phyloP scores from a whole-genome alignment of 768 basidiomycete species.

The Leccinum subgranulosum region DNA sequence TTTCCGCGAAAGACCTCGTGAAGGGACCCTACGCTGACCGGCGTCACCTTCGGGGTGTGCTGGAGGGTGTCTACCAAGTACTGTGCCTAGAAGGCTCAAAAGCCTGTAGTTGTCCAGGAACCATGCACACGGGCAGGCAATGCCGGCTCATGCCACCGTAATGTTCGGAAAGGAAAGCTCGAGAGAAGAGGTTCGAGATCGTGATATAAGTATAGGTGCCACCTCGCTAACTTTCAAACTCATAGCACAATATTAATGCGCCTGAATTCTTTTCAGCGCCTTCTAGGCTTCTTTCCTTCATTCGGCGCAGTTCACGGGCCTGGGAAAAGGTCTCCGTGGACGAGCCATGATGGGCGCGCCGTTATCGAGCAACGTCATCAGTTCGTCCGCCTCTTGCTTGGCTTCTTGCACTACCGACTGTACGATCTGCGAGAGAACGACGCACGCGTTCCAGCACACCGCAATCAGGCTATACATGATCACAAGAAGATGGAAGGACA shows the following conservation, averaged over 20 bases:
- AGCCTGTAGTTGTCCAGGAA: too few relatives aligned
- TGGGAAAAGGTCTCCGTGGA: background rate
- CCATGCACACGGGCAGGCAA: too few relatives aligned
- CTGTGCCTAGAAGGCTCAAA: too few relatives aligned
- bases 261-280: background rate
- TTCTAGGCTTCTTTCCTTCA: constrained; percentile 1
- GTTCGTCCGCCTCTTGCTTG: constrained; percentile 14
- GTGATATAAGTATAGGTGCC: too few relatives aligned
- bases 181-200: too few relatives aligned
- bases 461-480: constrained; percentile 4
- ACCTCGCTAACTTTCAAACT: background rate
- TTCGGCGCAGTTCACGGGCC: background rate
- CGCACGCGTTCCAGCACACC: constrained; percentile 10
- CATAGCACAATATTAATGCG: background rate
- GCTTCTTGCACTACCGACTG: constrained; percentile 9
- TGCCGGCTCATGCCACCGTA: too few relatives aligned
- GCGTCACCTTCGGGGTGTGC: too few relatives aligned
- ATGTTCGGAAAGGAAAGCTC: too few relatives aligned
- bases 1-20: too few relatives aligned
- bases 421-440: constrained; percentile 10
- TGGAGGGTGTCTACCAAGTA: too few relatives aligned
- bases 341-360: background rate
- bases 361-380: constrained; percentile 13
- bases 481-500: constrained; percentile 3
- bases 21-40: too few relatives aligned